Evolutionary conservation across 2,329 filamentous ascomycete genomes (phyloP).

Genomic region (Elsinoe ampelina): DNA sequence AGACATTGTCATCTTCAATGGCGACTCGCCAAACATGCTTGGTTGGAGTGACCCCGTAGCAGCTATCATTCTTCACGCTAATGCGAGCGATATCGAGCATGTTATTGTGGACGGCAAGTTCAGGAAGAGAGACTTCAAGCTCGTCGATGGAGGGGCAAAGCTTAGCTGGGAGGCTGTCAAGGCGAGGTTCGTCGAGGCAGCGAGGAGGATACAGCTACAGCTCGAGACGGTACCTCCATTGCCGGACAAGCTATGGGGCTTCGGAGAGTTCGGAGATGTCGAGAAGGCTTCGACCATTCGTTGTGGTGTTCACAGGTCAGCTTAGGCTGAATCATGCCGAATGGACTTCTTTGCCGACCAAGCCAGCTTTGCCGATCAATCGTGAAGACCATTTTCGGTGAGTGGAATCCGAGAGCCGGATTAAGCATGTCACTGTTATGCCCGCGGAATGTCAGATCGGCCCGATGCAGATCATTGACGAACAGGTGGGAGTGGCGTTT

Average conservation of each 20-base stretch:
- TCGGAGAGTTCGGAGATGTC: background rate
- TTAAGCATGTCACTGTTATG: too few relatives aligned
- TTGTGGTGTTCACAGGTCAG: background rate
- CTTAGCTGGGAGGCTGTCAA: background rate
- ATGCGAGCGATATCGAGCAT: conserved; percentile 43
- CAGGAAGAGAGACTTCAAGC: conserved; percentile 28
- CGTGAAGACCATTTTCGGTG: too few relatives aligned
- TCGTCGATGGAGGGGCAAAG: background rate
- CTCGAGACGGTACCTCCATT: background rate
- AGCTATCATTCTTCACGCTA: conserved; percentile 47
- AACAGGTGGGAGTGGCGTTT: too few relatives aligned
- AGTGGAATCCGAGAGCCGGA: too few relatives aligned
- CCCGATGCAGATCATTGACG: too few relatives aligned
- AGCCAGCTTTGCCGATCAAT: too few relatives aligned
- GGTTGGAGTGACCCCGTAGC: conserved; percentile 49
- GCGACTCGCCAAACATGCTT: conserved; percentile 40
- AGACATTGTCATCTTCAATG: conserved; percentile 46
- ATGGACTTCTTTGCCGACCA: too few relatives aligned
- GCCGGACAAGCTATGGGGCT: background rate
- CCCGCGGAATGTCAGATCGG: too few relatives aligned
- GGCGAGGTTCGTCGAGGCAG: background rate
- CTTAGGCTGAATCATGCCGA: background rate
- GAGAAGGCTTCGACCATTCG: background rate
- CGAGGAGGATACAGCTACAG: background rate
- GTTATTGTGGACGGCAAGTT: conserved; percentile 44